Evolutionary conservation across 1,284 basidiomycete genomes (phyloP).

Genomic region (Paramarasmius palmivorus): DNA sequence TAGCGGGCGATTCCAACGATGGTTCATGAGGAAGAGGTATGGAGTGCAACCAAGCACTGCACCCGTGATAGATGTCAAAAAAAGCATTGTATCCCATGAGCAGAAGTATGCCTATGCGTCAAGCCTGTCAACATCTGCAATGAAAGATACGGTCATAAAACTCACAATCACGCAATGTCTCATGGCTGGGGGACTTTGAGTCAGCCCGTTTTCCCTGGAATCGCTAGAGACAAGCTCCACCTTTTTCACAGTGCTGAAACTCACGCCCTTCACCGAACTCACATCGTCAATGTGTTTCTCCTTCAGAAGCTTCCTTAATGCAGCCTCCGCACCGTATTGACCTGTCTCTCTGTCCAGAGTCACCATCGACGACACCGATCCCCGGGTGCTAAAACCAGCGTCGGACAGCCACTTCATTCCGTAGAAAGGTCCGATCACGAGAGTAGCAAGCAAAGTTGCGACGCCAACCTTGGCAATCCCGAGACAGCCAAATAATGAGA

Average conservation of each 20-base stretch:
- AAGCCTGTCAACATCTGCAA: no score
- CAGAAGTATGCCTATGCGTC: no score
- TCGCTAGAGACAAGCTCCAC: neutral
- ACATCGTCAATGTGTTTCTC: neutral
- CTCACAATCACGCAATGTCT: no score
- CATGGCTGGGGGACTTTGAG: no score
- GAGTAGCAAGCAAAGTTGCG: conserved; percentile 4
- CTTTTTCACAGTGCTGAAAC: neutral
- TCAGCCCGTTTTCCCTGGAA: neutral
- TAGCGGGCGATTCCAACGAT: neutral
- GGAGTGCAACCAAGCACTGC: neutral
- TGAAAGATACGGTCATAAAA: no score
- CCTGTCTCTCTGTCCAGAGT: neutral
- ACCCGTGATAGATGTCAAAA: neutral
- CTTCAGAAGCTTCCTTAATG: neutral
- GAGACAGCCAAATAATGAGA: conserved; percentile 15
- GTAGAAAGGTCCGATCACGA: neutral
- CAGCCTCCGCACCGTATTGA: neutral
- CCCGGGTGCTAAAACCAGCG: neutral
- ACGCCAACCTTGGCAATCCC: no score
- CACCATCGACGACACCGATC: neutral
- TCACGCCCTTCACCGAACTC: neutral
- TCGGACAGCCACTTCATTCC: neutral
- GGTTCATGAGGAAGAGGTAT: neutral
- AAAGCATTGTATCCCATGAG: neutral